These are phyloP conservation scores for Hericium coralloides DNA, from an alignment of 768 basidiomycete species.

Conservation along the genomic window DNA sequence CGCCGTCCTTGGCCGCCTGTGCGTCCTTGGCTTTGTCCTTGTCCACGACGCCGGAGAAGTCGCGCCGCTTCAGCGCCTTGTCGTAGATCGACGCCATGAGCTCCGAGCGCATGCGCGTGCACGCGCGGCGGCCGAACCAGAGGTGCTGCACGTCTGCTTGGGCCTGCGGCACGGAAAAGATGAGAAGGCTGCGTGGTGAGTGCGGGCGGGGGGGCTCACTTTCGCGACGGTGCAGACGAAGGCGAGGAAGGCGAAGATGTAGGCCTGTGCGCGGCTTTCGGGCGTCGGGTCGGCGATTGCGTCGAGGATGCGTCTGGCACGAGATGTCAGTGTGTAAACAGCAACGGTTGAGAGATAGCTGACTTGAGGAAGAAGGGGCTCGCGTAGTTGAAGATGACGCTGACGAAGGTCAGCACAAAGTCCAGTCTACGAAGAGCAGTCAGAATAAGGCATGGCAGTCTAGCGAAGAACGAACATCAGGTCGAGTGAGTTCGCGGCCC, in stretches of 20 bases:
- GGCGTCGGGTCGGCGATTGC: constrained; percentile 42
- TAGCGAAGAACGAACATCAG: constrained; percentile 20
- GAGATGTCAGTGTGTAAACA: not conserved
- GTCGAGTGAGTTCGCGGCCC: constrained; percentile 38
- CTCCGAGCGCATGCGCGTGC: constrained; percentile 63
- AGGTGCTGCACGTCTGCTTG: constrained; percentile 66
- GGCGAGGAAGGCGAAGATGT: constrained; percentile 70
- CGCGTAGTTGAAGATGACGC: constrained; percentile 69
- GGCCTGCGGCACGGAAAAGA: not conserved
- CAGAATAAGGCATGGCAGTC: too few species aligned
- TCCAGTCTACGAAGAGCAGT: constrained; percentile 33
- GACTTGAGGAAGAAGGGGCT: constrained; percentile 77
- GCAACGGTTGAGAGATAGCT: not conserved
- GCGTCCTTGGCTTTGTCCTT: constrained; percentile 28
- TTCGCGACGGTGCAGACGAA: constrained; percentile 55
- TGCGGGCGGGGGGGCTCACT: constrained; percentile 20
- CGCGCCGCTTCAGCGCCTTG: constrained; percentile 77
- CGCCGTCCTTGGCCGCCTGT: not conserved
- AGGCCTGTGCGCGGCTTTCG: constrained; percentile 50
- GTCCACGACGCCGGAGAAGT: constrained; percentile 70
- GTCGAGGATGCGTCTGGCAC: constrained; percentile 44
- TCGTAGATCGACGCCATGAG: constrained; percentile 85
- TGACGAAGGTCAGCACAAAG: constrained; percentile 54
- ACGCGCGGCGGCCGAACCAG: constrained; percentile 74
- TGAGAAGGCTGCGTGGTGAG: not conserved